Conservation (phyloP, 768 basidiomycete species). For the Macrocybe gigantea region DNA sequence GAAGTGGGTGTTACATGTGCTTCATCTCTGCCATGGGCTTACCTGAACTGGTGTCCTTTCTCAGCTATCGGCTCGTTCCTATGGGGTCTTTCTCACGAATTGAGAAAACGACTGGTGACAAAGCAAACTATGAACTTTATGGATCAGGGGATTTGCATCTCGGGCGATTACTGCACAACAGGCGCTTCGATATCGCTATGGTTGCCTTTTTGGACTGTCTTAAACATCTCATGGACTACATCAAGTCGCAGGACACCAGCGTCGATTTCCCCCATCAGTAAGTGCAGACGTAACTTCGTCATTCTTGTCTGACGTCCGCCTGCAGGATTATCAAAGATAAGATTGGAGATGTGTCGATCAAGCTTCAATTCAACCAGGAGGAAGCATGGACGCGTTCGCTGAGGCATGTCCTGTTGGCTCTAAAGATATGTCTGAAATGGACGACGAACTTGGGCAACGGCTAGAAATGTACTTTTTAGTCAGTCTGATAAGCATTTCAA, state of each 20-base stretch:
- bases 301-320: constrained; percentile 3
- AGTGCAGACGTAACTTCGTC: constrained; percentile 22
- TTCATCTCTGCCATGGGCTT: background rate
- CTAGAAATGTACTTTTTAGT: background rate
- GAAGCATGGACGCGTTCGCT: constrained; percentile 94
- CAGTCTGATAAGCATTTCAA: background rate
- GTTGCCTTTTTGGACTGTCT: constrained; percentile 94
- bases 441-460: constrained; percentile 66
- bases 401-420: constrained; percentile 82
- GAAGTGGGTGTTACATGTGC: constrained; percentile 43
- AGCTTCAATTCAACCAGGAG: constrained; percentile 91
- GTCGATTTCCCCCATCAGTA: constrained; percentile 87
- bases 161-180: constrained; percentile 86
- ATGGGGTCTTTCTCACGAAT: constrained; percentile 95
- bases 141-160: constrained; percentile 91
- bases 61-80: constrained; percentile 84
- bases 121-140: constrained; percentile 85
- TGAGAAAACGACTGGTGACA: constrained; percentile 77
- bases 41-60: constrained; percentile 2
- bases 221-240: constrained; percentile 85
- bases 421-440: constrained; percentile 88
- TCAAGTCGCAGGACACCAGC: constrained; percentile 62
- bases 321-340: constrained; percentile 85
- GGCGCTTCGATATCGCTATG: constrained; percentile 94
- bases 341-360: constrained; percentile 93